Percentiles rank a stretch among this genome's conserved stretches.
Conservation (phyloP, 305 asterid species). For the Nicotiana rustica region DNA sequence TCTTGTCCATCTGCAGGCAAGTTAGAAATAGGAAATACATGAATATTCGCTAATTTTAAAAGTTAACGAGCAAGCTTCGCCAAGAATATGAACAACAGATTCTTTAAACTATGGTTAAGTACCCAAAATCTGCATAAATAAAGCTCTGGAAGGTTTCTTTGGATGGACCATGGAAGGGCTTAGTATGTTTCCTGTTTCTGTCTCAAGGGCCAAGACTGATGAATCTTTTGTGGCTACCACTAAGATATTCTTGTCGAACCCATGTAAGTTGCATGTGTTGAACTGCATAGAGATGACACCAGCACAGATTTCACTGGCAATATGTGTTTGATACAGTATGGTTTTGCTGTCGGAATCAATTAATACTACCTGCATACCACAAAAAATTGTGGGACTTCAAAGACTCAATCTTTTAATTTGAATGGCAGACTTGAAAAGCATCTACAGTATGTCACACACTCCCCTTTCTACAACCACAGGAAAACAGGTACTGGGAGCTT, state of each 20-base stretch:
- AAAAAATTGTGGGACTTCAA: constrained; percentile 15
- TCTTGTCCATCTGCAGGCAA: constrained; percentile 52
- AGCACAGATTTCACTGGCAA: constrained; percentile 67
- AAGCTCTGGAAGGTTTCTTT: constrained; percentile 78
- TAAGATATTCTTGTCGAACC: constrained; percentile 82
- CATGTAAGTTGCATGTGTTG: constrained; percentile 76
- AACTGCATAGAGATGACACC: constrained; percentile 82
- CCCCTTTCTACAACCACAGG: background rate
- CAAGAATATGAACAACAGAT: constrained; percentile 14
- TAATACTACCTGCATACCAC: constrained; percentile 62
- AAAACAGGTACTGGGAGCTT: too few relatives aligned
- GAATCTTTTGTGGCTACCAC: constrained; percentile 87
- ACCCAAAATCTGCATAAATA: constrained; percentile 77
- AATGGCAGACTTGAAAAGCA: background rate
- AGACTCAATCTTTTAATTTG: background rate
- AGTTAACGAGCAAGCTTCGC: constrained; percentile 16
- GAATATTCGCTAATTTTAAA: constrained; percentile 14
- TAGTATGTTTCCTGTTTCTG: constrained; percentile 75
- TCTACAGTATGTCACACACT: background rate
- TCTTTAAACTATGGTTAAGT: constrained; percentile 31
- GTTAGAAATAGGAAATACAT: constrained; percentile 25
- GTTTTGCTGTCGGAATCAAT: constrained; percentile 68
- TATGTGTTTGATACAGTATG: constrained; percentile 71
- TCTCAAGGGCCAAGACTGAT: constrained; percentile 72
- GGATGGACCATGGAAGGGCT: constrained; percentile 73